Base-by-base conservation (phyloP, 2,329 filamentous ascomycete genomes). In the Apiospora phragmitis region DNA sequence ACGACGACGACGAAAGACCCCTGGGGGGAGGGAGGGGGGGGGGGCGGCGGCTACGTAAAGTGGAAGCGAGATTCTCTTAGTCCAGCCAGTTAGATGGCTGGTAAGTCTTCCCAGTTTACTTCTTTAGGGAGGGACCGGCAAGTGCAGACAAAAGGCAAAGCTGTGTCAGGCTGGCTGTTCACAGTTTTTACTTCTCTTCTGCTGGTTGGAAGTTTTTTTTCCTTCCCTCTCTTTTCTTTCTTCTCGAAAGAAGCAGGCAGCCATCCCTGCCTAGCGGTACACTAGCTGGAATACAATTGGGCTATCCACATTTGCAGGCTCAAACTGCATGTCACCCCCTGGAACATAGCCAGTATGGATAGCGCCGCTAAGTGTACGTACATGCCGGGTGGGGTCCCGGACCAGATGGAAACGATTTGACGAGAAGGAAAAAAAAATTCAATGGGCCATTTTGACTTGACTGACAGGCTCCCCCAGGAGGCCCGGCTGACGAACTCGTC, bases 41-140 rank as follows among this genome's bases (percentile, higher is more conserved):
- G n/a, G n/a, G n/a, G n/a, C n/a, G n/a, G 55, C 55, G 55, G 55
- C 55, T 62, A 62, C 32, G 55, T 62, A 62, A 62, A 62, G 55
- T 62, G 55, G 51, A 18, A 35, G 51, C 51, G 16, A 59, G 51
- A 55, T 55, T 26, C 29, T 59, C 51, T 59, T 26, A 18, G 51
- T 11, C 29, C 51, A 59, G 51, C 51, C 51, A 59, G 51, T 59
- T 8, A 59, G 18, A 35, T 21, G 29, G 16, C 51, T 59, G 51
- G 7, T 21, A 59, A 35, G 29, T 35, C 51, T 59, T 32, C 16
- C 29, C 51, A 9, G 18, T 21, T 59, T 59, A 59, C 51, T 35
- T 59, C 26, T 35, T 59, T 59, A 18, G 51, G 55, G 55, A 38
- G 55, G 29, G 16, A 59, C 35, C 16, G 51, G 29, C 51, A 35